Percentiles rank a stretch among this genome's conserved stretches.
phyloP scores from a whole-genome alignment of 345 rosid genomes.

The Lumnitzera racemosa region DNA sequence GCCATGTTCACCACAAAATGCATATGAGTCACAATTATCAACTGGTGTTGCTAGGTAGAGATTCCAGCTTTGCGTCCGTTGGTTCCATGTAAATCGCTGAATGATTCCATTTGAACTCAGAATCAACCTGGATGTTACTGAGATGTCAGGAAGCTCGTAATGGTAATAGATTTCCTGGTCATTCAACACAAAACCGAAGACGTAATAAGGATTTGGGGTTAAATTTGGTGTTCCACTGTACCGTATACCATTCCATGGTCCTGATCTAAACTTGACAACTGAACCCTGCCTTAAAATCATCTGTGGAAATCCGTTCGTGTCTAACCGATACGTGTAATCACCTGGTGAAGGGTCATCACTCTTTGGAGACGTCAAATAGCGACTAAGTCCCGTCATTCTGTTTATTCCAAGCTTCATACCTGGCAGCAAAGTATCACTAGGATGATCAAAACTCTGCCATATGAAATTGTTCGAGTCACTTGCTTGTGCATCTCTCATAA shows the following conservation, averaged over 20 bases:
- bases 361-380: conserved; percentile 34
- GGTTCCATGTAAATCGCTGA: conserved; percentile 34
- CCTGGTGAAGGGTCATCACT: conserved; percentile 36
- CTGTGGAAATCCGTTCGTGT: conserved; percentile 35
- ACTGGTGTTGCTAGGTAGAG: conserved; percentile 22
- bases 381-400: conserved; percentile 18
- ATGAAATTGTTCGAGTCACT: conserved; percentile 3
- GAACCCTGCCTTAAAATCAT: conserved; percentile 15
- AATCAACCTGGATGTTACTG: conserved; percentile 20
- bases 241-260: conserved; percentile 42
- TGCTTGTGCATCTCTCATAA: conserved; percentile 21
- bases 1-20: conserved; percentile 37
- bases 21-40: conserved; percentile 35
- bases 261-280: conserved; percentile 16
- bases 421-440: conserved; percentile 32
- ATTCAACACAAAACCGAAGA: conserved; percentile 14
- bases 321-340: conserved; percentile 13
- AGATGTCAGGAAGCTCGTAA: conserved; percentile 16
- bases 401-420: conserved; percentile 48
- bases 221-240: conserved; percentile 33
- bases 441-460: conserved; percentile 64
- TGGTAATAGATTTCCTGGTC: conserved; percentile 26
- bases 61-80: conserved; percentile 22
- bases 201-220: conserved; percentile 10
- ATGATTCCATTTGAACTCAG: conserved; percentile 21